phyloP scores from a whole-genome alignment of 257 asterid genomes.

The Solanum infundibuliforme region DNA sequence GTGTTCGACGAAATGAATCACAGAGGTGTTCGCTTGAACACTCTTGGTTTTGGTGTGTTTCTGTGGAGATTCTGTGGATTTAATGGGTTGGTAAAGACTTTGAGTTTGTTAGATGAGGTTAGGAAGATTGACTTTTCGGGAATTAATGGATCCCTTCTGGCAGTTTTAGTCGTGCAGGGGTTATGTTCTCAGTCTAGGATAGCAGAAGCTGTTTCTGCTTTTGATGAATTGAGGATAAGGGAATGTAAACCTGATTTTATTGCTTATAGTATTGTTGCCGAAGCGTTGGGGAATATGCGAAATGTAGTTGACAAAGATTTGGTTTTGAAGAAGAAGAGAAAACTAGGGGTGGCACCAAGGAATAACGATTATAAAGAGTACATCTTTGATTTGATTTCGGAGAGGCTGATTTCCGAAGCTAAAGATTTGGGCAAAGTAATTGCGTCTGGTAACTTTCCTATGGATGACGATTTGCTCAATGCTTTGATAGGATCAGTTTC shows the following conservation, averaged over 20 bases:
- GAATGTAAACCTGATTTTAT: conserved; percentile 85
- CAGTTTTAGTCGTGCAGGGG: conserved; percentile 61
- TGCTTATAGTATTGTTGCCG: conserved; percentile 82
- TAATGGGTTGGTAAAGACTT: conserved; percentile 30
- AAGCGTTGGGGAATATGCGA: conserved; percentile 43
- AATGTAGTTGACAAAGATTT: conserved; percentile 37
- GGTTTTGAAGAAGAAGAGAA: conserved; percentile 76
- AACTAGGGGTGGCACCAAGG: conserved; percentile 87
- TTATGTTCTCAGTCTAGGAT: conserved; percentile 31
- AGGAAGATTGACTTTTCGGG: conserved; percentile 32
- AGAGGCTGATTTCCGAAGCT: conserved; percentile 49
- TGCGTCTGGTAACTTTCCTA: conserved; percentile 61
- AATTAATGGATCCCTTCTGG: conserved; percentile 54
- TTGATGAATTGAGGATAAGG: conserved; percentile 66
- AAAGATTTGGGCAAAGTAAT: conserved; percentile 67
- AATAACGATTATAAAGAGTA: conserved; percentile 41
- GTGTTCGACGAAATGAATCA: conserved; percentile 67
- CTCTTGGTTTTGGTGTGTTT: conserved; percentile 79
- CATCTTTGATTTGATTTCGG: conserved; percentile 50
- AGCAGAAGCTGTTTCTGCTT: conserved; percentile 33
- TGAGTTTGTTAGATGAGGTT: conserved; percentile 44
- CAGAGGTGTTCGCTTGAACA: conserved; percentile 34
- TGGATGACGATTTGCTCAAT: conserved; percentile 67
- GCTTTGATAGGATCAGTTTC: conserved; percentile 72
- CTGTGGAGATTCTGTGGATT: conserved; percentile 51